A percentile compares a stretch with the other conserved stretches of the same genome.
phyloP scores from a whole-genome alignment of 2,329 filamentous ascomycete genomes.

The Aaosphaeria arxii region DNA sequence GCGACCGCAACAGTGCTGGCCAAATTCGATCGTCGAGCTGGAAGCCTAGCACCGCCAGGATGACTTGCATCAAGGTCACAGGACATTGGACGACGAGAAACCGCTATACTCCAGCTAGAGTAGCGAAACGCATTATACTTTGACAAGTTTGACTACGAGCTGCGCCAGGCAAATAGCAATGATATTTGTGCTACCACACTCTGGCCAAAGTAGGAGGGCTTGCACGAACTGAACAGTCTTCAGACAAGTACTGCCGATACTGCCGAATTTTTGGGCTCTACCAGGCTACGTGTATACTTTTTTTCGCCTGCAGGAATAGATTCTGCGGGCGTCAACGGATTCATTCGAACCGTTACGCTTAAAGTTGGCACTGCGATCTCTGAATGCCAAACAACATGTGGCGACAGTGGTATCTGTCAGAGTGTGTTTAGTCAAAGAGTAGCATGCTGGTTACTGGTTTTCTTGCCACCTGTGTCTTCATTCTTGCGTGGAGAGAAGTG shows the following conservation, averaged over 20 bases:
- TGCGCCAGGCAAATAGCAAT: no score
- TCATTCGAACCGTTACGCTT: slow-evolving; percentile 17
- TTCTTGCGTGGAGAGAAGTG: slow-evolving; percentile 5
- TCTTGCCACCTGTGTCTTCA: neutral
- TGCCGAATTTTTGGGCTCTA: slow-evolving; percentile 1
- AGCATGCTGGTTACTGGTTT: slow-evolving; percentile 2
- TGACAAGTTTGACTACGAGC: no score
- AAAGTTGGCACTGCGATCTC: slow-evolving; percentile 5
- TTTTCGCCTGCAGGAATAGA: slow-evolving; percentile 19
- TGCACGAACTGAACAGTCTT: slow-evolving; percentile 14
- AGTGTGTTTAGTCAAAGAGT: neutral
- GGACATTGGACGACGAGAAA: slow-evolving; percentile 6
- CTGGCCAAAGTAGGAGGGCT: slow-evolving; percentile 13
- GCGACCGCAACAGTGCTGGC: neutral
- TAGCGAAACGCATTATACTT: no score
- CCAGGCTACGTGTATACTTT: slow-evolving; percentile 14
- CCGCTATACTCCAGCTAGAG: neutral
- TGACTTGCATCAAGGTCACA: slow-evolving; percentile 11
- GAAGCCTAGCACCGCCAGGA: slow-evolving; percentile 6
- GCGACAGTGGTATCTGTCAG: neutral
- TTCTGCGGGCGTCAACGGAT: slow-evolving; percentile 22
- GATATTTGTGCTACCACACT: slow-evolving; percentile 8
- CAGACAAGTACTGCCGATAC: slow-evolving; percentile 17
- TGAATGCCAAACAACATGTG: neutral
- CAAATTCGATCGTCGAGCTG: slow-evolving; percentile 1